These are phyloP conservation scores for Carpinus fangiana DNA, from an alignment of 306 rosid species.

Conservation along the genomic window DNA sequence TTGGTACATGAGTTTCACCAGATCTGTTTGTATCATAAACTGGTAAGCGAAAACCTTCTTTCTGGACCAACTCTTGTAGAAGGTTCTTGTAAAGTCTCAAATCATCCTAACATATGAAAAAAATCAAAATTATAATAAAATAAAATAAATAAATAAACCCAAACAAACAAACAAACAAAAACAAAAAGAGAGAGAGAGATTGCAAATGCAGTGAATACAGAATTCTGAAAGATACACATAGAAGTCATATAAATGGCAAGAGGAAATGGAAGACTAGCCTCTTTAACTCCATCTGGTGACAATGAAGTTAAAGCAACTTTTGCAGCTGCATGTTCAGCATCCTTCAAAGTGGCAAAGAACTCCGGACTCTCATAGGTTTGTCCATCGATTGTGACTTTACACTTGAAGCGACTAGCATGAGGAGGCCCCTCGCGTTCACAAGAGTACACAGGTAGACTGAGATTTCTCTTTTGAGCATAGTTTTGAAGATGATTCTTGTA, in stretches of 20 bases:
- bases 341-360: slow-evolving; percentile 59
- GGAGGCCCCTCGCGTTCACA: slow-evolving; percentile 82
- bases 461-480: slow-evolving; percentile 62
- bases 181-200: not conserved
- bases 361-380: slow-evolving; percentile 56
- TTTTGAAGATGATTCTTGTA: slow-evolving; percentile 69
- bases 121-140: not conserved
- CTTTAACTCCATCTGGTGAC: slow-evolving; percentile 45
- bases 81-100: slow-evolving; percentile 69
- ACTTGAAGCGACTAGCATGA: slow-evolving; percentile 64
- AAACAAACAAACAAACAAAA: too few relatives aligned
- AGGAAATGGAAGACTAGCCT: slow-evolving; percentile 52
- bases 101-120: slow-evolving; percentile 46
- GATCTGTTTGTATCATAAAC: slow-evolving; percentile 42
- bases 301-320: slow-evolving; percentile 65
- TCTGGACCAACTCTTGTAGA: slow-evolving; percentile 75
- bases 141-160: too few relatives aligned
- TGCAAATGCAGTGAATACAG: not conserved
- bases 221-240: slow-evolving; percentile 5
- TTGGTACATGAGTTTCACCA: slow-evolving; percentile 64
- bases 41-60: slow-evolving; percentile 52
- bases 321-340: slow-evolving; percentile 92
- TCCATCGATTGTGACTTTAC: slow-evolving; percentile 68
- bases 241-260: slow-evolving; percentile 12
- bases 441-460: slow-evolving; percentile 59